Conservation (phyloP, 352 stramenopile species). For the Phytopythium montanum region DNA sequence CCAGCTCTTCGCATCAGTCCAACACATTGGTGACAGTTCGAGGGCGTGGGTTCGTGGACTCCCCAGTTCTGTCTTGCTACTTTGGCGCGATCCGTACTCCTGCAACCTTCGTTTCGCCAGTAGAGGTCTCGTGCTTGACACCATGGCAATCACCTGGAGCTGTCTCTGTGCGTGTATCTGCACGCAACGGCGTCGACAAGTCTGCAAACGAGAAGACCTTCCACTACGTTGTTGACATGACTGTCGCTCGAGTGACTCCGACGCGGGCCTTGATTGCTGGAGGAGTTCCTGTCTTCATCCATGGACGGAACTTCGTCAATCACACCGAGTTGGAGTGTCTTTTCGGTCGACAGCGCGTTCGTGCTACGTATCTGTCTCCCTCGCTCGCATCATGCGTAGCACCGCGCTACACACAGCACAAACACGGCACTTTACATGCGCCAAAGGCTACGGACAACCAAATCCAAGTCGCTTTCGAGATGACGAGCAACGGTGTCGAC, state of each 20-base stretch:
- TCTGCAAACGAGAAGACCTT: constrained; percentile 47
- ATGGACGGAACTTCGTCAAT: constrained; percentile 94
- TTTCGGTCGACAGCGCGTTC: constrained; percentile 71
- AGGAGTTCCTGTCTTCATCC: constrained; percentile 88
- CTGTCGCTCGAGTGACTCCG: constrained; percentile 74
- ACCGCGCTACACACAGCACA: constrained; percentile 46
- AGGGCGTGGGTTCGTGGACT: constrained; percentile 60
- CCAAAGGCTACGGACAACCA: constrained; percentile 14
- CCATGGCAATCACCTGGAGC: constrained; percentile 53
- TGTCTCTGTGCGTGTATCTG: constrained; percentile 68
- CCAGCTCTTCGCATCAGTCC: constrained; percentile 9
- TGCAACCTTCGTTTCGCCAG: constrained; percentile 43
- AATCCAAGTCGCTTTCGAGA: constrained; percentile 57
- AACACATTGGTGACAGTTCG: constrained; percentile 63
- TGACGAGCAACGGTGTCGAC: constrained; percentile 86
- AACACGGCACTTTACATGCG: constrained; percentile 30
- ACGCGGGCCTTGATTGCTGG: constrained; percentile 67
- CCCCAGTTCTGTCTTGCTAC: constrained; percentile 46
- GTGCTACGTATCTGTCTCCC: constrained; percentile 77
- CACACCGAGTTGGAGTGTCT: constrained; percentile 81
- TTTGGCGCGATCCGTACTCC: constrained; percentile 34
- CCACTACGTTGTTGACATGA: constrained; percentile 84
- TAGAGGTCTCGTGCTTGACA: constrained; percentile 52
- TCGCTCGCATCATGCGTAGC: constrained; percentile 77
- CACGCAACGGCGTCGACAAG: constrained; percentile 74